Evolutionary conservation across 108 stramenopile species (phyloP), one percentile per base, ranked within the genome.

Genomic region (Pseudonitzschia multiseries): DNA sequence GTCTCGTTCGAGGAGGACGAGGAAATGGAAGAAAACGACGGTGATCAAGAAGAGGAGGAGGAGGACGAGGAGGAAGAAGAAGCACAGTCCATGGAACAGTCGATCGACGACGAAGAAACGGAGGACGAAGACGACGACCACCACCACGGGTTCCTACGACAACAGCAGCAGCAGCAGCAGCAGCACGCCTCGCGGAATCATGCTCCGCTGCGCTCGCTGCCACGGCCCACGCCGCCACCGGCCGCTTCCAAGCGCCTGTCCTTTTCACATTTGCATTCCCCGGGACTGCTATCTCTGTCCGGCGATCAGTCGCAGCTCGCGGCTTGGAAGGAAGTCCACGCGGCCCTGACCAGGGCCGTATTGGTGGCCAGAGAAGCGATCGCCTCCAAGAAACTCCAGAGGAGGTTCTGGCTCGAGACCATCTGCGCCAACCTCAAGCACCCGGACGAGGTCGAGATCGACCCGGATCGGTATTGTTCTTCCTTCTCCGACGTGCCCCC

Each of bases 351-450:
- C 42, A 50, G 80, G 29, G 86, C 90, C 42, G 79, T 91, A 4
- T 52, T 79, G 15, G 69, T 81, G 43, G 83, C 88, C n/a, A 70
- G 74, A 15, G 85, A 86, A 54, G 87, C 88, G 20, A 73, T 91
- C 17, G 83, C 84, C 29, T 81, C 78, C 62, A 85, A 84, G 42
- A 83, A 86, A 48, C 53, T 78, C 20, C 85, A 86, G 67, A 65
- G 84, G 33, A 74, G 88, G 51, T 91, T 80, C 78, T 81, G 88
- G 81, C 32, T 91, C 57, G 87, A 89, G 66, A 87, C 88, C 33
- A 86, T 91, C 50, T 73, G 69, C 44, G 77, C 81, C 41, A 85
- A 85, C 57, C 51, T 85, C 46, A 74, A 54, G 40, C 61, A 41
- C 36, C 61, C 61, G 33, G 61, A 56, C 54, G 54, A 56, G 54